These are phyloP conservation scores for Herpetomonas tarakana DNA, from an alignment of 208 protist species.

Conservation along the genomic window DNA sequence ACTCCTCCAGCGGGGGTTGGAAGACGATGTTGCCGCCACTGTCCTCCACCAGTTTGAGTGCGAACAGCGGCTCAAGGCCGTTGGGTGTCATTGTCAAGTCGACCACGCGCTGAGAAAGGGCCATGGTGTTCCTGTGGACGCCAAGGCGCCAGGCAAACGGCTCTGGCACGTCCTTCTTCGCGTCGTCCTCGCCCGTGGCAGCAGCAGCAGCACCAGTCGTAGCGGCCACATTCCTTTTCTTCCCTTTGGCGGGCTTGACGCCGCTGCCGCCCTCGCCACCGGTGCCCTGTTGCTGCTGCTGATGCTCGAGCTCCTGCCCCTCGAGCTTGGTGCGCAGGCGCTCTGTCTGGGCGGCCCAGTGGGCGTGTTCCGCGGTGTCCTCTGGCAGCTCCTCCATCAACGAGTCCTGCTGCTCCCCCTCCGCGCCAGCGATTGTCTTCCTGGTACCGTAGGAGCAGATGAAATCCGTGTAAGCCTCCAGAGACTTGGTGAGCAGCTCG, in stretches of 20 bases:
- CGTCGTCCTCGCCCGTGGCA: conserved; percentile 14
- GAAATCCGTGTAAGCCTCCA: conserved; percentile 78
- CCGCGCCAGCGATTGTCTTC: not conserved
- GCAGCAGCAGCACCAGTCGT: conserved; percentile 5
- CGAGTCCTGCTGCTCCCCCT: conserved; percentile 15
- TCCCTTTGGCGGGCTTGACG: conserved; percentile 14
- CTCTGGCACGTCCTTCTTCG: conserved; percentile 11
- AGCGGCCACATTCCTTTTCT: conserved; percentile 12
- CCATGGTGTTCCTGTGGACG: conserved; percentile 31
- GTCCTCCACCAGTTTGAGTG: conserved; percentile 64
- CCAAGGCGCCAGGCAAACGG: conserved; percentile 68
- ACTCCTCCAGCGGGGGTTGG: conserved; percentile 63
- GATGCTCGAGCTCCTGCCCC: conserved; percentile 6
- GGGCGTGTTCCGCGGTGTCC: conserved; percentile 53
- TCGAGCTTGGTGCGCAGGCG: conserved; percentile 6
- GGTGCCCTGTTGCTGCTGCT: not conserved
- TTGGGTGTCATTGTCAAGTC: conserved; percentile 64
- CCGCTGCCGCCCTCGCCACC: conserved; percentile 1
- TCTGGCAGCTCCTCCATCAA: conserved; percentile 61
- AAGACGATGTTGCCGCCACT: conserved; percentile 46
- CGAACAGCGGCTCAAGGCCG: conserved; percentile 82
- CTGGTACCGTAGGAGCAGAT: conserved; percentile 54
- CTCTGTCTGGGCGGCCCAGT: conserved; percentile 48
- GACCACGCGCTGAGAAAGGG: conserved; percentile 72
- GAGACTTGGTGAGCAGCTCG: conserved; percentile 59